These are phyloP conservation scores for Triticum turgidum DNA, from an alignment of 176 grass and related monocot species.

Conservation along the genomic window DNA sequence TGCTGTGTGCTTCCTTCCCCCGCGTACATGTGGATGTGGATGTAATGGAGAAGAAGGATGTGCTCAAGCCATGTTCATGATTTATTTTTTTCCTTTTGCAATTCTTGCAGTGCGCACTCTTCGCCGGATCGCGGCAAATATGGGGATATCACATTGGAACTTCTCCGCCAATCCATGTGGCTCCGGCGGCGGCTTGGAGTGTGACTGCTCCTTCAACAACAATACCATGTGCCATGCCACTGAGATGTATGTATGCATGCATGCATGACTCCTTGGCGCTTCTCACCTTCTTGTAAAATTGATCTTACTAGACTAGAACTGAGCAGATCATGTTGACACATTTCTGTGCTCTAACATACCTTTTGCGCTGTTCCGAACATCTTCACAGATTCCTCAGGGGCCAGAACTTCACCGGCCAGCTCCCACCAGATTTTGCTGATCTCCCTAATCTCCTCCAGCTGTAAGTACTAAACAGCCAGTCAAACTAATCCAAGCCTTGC, in stretches of 20 bases:
- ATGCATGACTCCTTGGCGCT: conserved; percentile 1
- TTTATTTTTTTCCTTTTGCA: not conserved
- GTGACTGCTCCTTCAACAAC: conserved; percentile 72
- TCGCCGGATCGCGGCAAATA: conserved; percentile 30
- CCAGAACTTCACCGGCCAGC: conserved; percentile 61
- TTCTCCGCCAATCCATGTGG: conserved; percentile 57
- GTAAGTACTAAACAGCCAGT: conserved; percentile 46
- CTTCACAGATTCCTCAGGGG: conserved; percentile 46
- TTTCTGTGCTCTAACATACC: not conserved
- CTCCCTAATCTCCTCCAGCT: conserved; percentile 68
- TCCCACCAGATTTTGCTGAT: conserved; percentile 65
- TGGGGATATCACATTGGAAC: conserved; percentile 57
- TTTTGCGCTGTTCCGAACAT: not conserved
- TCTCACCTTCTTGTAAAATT: not conserved
- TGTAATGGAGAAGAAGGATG: not conserved
- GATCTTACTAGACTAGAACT: not conserved
- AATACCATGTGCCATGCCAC: conserved; percentile 56
- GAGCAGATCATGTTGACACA: not conserved
- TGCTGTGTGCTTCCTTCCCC: not conserved
- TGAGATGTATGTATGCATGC: conserved; percentile 48
- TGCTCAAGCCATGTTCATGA: not conserved
- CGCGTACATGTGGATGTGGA: not conserved
- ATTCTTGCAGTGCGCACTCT: conserved; percentile 45
- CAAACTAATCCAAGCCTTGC: not conserved
- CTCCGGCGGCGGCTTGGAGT: conserved; percentile 28